Base-by-base conservation (phyloP, 2,329 filamentous ascomycete genomes). In the Ciborinia camelliae region DNA sequence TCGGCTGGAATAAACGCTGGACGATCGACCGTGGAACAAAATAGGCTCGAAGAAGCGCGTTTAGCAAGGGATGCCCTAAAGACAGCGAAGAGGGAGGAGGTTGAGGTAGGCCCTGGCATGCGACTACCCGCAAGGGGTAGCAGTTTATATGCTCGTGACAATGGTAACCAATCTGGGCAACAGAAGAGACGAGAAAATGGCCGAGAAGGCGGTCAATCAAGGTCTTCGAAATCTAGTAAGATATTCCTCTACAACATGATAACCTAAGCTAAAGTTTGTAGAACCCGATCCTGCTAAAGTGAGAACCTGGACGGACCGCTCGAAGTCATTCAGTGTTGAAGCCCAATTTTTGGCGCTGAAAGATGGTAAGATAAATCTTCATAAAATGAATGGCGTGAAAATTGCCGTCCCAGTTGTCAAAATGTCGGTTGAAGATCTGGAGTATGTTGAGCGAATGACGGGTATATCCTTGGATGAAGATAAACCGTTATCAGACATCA, bases 361-460 rank as follows among this genome's bases (percentile, higher is more conserved):
- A 76, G 95, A 98, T 75, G 92, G 93, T 68, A 98, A 98, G 78
- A 96, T 99, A 70, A 96, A 99, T 77, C 82, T 99, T 28, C 95
- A 99, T 81, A 99, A 99, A 80, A 84, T 92, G 78, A 99, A 99
- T 75, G 95, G 95, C 45, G 92, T 99, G 72, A 98, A 98, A 78
- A 99, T 99, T 77, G 95, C 95, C 10, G 95, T 99, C 4, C 95
- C 95, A 2, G 86, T 98, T 35, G 82, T 87, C 47, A 99, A 99
- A 76, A 99, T 99, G 95, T 96, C 94, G 0, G 83, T 92, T 50
- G 90, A 94, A 73, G 95, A 99, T 77, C 82, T 99, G 47, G 94
- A 97, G 77, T 98, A 96, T 73, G 94, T 99, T 64, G 95, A 99
- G 78, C 86, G 85, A 66, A 81, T 86, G 20, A 95, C 93, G n/a